Base-by-base conservation (phyloP, 768 basidiomycete species). In the Suillus variegatus region DNA sequence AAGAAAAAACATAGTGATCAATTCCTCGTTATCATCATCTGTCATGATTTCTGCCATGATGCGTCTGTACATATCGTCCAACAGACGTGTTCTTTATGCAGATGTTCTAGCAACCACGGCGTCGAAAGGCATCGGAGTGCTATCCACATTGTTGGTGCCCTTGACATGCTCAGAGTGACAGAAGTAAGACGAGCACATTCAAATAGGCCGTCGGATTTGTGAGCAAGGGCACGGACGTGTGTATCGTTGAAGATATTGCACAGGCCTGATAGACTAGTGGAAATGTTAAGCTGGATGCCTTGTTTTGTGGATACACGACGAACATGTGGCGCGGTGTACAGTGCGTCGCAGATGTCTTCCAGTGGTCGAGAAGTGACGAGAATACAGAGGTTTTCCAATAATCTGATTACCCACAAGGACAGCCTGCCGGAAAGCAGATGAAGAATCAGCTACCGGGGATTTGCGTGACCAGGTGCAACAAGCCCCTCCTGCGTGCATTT, bases 361-460 rank as follows among this genome's bases (percentile, higher is more conserved):
- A 51, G 60, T 36, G 51, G 57, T 16, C 57, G 67, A 40, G 67
- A 54, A 22, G 61, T 6, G 32, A 69, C 20, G 40, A 69, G 28
- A 55, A 69, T 32, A 10, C 61, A 47, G n/a, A 65, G 28, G 41
- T 36, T 61, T 3, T 18, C 16, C 7, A 64, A 46, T 10, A 68
- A 60, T 4, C 52, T 22, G 7, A 44, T 36, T 38, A 6, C 28
- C 28, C 40, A 18, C 20, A 22, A 13, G 1, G 20, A 14, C 20
- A 40, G n/a, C 41, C 43, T 40, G 18, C n/a, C 8, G 2, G 63
- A 4, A 28, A 65, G 51, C 32, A 67, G 35, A 35, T 36, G 4
- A 40, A 76, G 67, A 49, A 75, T 63, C 7, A 32, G 40, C 25
- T 54, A 43, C 36, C 67, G 63, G 25, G 44, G 8, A 12, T 16